Evolutionary conservation across 2,329 filamentous ascomycete species (phyloP).

Genomic region (Paraphoma chrysanthemicola): DNA sequence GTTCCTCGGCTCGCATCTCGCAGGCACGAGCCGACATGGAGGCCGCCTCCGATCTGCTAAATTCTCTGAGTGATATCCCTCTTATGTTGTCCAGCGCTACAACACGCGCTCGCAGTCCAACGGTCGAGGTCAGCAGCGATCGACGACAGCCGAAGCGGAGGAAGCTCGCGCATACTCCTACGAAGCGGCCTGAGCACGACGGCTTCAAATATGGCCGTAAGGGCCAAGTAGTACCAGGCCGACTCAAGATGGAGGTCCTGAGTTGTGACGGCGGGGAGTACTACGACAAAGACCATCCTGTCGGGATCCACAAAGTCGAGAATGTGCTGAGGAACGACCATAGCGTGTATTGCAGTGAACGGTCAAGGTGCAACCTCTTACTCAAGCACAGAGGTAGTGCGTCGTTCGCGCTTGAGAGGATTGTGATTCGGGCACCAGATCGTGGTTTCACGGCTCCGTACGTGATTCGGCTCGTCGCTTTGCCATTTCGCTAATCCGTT

Average conservation of each 20-base stretch:
- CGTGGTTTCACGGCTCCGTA: slow-evolving; percentile 86
- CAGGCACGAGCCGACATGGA: slow-evolving; percentile 34
- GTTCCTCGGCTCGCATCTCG: slow-evolving; percentile 38
- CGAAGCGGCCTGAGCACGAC: slow-evolving; percentile 28
- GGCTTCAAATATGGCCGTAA: slow-evolving; percentile 81
- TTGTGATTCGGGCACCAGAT: slow-evolving; percentile 86
- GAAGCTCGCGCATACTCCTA: slow-evolving; percentile 49
- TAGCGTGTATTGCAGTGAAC: slow-evolving; percentile 89
- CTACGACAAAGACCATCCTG: slow-evolving; percentile 61
- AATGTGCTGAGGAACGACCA: slow-evolving; percentile 84
- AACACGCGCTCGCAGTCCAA: slow-evolving; percentile 33
- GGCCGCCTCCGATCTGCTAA: slow-evolving; percentile 24
- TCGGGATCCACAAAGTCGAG: slow-evolving; percentile 59
- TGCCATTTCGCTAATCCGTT: slow-evolving; percentile 39
- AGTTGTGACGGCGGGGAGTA: slow-evolving; percentile 84
- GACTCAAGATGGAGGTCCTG: slow-evolving; percentile 83
- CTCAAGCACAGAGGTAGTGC: slow-evolving; percentile 80
- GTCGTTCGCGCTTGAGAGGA: slow-evolving; percentile 81
- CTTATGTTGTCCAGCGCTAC: slow-evolving; percentile 8
- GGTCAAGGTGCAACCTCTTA: slow-evolving; percentile 86
- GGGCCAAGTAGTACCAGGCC: slow-evolving; percentile 84
- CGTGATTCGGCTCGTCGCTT: slow-evolving; percentile 49
- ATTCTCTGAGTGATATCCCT: slow-evolving; percentile 32
- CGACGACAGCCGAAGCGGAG: slow-evolving; percentile 43
- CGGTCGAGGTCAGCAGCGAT: slow-evolving; percentile 24